phyloP scores from a whole-genome alignment of 2,329 filamentous ascomycete species.

The Amylocarpus encephaloides region DNA sequence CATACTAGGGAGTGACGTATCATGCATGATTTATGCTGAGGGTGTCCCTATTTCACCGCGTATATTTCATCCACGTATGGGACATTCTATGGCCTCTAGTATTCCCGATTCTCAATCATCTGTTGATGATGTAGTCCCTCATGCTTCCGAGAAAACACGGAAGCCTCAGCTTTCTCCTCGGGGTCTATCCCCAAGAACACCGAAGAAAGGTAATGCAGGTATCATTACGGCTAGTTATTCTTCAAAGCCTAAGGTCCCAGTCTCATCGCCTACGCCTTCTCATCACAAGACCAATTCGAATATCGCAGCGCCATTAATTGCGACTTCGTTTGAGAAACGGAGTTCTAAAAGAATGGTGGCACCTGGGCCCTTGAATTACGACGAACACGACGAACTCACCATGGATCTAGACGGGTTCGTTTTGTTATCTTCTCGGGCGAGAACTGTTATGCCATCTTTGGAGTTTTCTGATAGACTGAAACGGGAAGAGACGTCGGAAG shows the following conservation, averaged over 20 bases:
- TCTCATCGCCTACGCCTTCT: background rate
- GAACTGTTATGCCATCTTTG: slow-evolving; percentile 5
- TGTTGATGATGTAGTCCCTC: background rate
- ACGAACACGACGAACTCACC: slow-evolving; percentile 28
- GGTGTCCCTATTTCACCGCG: background rate
- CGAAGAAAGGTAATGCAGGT: too few species aligned
- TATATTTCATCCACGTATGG: background rate
- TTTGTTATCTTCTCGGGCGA: slow-evolving; percentile 17
- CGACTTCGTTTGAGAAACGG: background rate
- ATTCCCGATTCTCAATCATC: slow-evolving; percentile 6
- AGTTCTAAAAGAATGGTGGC: slow-evolving; percentile 3
- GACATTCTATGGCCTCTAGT: slow-evolving; percentile 1
- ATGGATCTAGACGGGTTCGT: slow-evolving; percentile 21
- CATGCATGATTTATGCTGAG: background rate
- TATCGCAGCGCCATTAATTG: background rate
- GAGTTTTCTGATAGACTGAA: slow-evolving; percentile 12
- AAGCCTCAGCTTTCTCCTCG: background rate
- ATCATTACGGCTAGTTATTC: too few species aligned
- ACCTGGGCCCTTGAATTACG: slow-evolving; percentile 3
- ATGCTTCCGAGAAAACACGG: background rate
- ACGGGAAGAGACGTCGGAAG: slow-evolving; percentile 11
- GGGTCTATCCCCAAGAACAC: background rate
- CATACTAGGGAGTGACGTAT: slow-evolving; percentile 7
- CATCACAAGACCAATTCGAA: background rate
- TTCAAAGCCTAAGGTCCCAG: background rate